Conservation (phyloP, 75 land plant species). For the Selaginella tamariscina region DNA sequence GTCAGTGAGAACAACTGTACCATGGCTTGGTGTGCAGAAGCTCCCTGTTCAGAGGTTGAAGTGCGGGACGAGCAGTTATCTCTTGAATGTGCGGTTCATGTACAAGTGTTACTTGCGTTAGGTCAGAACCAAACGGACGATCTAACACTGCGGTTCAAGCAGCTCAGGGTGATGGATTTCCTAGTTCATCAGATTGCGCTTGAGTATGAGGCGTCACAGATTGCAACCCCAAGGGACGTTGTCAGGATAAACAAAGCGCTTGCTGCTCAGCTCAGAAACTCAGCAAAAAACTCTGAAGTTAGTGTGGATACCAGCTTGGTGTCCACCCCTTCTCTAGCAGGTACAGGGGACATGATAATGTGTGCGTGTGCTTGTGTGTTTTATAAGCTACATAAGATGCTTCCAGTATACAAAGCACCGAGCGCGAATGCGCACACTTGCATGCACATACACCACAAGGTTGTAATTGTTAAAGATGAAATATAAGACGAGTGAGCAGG, state of each 20-base stretch:
- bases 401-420: no score
- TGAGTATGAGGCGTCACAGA: constrained; percentile 25
- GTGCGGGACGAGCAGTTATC: constrained; percentile 10
- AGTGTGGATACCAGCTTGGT: no score
- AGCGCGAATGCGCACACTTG: no score
- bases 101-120: constrained; percentile 14
- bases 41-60: not conserved
- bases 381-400: no score
- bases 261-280: not conserved
- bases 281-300: no score
- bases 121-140: constrained; percentile 20
- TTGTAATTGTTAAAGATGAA: no score
- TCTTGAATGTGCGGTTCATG: constrained; percentile 15
- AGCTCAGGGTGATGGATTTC: constrained; percentile 23
- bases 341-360: no score
- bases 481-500: no score
- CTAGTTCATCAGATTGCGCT: constrained; percentile 25
- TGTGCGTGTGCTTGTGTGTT: no score
- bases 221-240: constrained; percentile 16
- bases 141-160: constrained; percentile 15
- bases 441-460: no score
- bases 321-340: no score
- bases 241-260: not conserved
- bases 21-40: not conserved
- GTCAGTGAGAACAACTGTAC: not conserved